Evolutionary conservation across 2,329 filamentous ascomycete genomes (phyloP).

Genomic region (Phyllachora maydis): DNA sequence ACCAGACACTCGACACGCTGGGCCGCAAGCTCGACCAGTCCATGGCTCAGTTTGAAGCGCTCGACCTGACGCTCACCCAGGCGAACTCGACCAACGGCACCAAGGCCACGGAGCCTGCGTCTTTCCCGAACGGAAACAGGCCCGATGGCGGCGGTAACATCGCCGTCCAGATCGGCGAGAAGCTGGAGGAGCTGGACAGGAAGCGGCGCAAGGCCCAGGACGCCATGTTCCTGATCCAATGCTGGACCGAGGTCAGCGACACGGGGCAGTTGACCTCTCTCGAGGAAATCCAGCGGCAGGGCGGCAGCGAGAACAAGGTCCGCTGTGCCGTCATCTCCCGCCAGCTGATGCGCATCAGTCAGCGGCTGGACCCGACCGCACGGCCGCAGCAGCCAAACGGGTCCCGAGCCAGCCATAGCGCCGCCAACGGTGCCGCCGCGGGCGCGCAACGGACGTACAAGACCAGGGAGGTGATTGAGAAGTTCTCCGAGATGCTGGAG

Average conservation of each 20-base stretch:
- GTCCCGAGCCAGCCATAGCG: conserved; percentile 22
- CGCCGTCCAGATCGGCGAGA: conserved; percentile 86
- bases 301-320: conserved; percentile 78
- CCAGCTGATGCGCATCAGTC: conserved; percentile 85
- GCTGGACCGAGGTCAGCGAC: conserved; percentile 90
- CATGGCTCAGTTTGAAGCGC: conserved; percentile 74
- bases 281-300: conserved; percentile 71
- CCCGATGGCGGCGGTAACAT: conserved; percentile 55
- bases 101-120: conserved; percentile 12
- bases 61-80: conserved; percentile 66
- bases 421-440: conserved; percentile 25
- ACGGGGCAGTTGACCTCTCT: conserved; percentile 70
- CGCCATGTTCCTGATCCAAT: conserved; percentile 86
- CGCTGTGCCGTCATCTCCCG: conserved; percentile 84
- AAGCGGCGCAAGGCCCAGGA: conserved; percentile 80
- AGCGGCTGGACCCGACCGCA: conserved; percentile 61
- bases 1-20: conserved; percentile 71
- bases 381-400: conserved; percentile 46
- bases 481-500: conserved; percentile 87
- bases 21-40: conserved; percentile 81
- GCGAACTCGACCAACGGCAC: conserved; percentile 17
- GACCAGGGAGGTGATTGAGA: conserved; percentile 81
- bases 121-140: conserved; percentile 30
- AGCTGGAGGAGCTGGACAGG: conserved; percentile 80
- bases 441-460: conserved; percentile 30